These are phyloP conservation scores for Pleurotus sapidus DNA, from an alignment of 768 basidiomycete genomes.

Conservation along the genomic window DNA sequence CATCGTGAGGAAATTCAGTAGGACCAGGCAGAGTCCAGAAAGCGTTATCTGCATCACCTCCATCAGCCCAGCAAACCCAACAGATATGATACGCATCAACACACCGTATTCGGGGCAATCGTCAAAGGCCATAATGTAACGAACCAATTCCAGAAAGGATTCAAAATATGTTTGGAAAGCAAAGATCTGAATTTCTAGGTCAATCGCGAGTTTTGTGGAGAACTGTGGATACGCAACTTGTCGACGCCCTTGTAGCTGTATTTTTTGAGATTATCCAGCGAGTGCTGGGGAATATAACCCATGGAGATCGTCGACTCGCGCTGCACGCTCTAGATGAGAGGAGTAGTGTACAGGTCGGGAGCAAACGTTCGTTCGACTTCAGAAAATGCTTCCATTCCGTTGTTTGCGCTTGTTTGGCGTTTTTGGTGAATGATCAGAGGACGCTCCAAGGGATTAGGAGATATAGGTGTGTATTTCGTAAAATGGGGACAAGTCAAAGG, in stretches of 20 bases:
- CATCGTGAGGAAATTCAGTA: conserved; percentile 81
- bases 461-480: no score
- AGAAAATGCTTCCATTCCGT: neutral
- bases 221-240: conserved; percentile 29
- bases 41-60: conserved; percentile 70
- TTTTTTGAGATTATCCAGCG: conserved; percentile 58
- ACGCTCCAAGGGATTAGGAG: no score
- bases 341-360: neutral
- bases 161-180: conserved; percentile 70
- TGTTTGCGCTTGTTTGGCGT: neutral
- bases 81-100: conserved; percentile 19
- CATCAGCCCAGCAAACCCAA: conserved; percentile 2
- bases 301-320: conserved; percentile 23
- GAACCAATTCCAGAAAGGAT: conserved; percentile 90
- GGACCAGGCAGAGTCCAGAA: conserved; percentile 76
- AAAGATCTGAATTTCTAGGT: conserved; percentile 52
- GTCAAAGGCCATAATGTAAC: conserved; percentile 83
- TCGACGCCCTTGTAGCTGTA: conserved; percentile 73
- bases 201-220: conserved; percentile 6
- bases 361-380: neutral
- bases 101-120: conserved; percentile 87
- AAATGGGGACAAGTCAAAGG: no score
- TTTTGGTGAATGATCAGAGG: no score
- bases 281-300: conserved; percentile 52
- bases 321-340: neutral